Base-by-base conservation (phyloP, 2,329 filamentous ascomycete genomes). In the Sporothrix luriei region DNA sequence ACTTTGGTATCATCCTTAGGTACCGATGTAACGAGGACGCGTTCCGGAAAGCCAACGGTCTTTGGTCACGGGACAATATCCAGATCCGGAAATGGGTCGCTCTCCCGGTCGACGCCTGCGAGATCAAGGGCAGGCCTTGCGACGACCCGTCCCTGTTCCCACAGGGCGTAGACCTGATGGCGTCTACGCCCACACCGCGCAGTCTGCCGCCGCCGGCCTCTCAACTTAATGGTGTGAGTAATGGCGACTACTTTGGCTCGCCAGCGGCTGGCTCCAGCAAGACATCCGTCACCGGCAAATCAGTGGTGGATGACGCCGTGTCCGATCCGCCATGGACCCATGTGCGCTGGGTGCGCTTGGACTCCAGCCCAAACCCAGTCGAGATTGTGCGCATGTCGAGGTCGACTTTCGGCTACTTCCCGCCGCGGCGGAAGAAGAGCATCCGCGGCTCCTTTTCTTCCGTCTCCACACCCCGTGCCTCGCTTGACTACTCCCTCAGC, bases 21-120 rank as follows among this genome's bases (percentile, higher is more conserved):
- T 99, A 96, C 79, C 90, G 92, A 75, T 98, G 94, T 78, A 88
- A 91, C 72, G 89, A 93, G 69, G 90, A 94, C 62, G 86, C 91
- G 1, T 89, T 99, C 73, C 87, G 92, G 70, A 95, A 92, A 77
- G 89, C 93, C 51, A 99, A 99, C 78, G 88, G 95, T 13, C 88
- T 99, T 76, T 99, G 95, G 95, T 92, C 93, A 7, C 92, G 93
- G 73, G 95, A 98, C 77, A 93, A 88, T 72, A 90, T 98, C 48
- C 94, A 97, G 78, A 88, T 89, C 62, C 89, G 94, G 71, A 92
- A 92, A 75, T 90, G 88, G 73, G 85, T 99, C 19, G 85, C 94
- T 10, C 82, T 99, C 67, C 95, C 95, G 0, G 92, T 98, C 4
- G 94, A 97, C 78, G 91, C 92, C 52, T 98, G 94, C 78, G 89